Base-by-base conservation (phyloP, 768 basidiomycete genomes). In the Mycena pura region DNA sequence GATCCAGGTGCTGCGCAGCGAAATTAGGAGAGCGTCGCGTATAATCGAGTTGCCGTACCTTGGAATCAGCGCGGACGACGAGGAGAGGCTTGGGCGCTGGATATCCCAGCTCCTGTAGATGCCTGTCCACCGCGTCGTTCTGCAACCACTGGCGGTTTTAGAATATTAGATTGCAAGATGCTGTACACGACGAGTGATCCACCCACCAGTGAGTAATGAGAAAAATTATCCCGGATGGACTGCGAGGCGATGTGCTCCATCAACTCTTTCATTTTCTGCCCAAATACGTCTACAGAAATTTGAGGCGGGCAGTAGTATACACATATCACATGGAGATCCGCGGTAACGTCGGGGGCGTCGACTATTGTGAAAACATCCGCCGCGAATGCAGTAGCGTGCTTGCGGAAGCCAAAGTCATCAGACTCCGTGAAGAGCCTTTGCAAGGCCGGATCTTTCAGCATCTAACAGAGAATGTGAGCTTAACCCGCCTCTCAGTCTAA, bases 391-490 rank as follows among this genome's bases (percentile, higher is more conserved):
- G 41, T 60, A 21, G 58, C 41, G 36, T 28, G 15, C 28, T 52
- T 25, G 58, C 49, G 58, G 43, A 60, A 60, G 49, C 50, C 58
- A 21, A 60, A 60, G 50, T 60, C 44, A 47, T 60, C 58, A 36
- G 58, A 34, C 27, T 51, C 44, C n/a, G 49, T 22, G 50, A 60
- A 14, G n/a, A 60, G 58, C 27, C 45, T 52, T 22, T 60, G 41
- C 32, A 60, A 34, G 14, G 58, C 43, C n/a, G 58, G 41, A 28
- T 60, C 58, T 60, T 52, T 52, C 25, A 60, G 49, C 49, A 60
- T 36, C 58, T 60, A 46, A 46, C 36, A 57, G 52, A 51, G 17
- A 49, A 34, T 28, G 48, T 50, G 22, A 43, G 27, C 19, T 48
- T 11, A 47, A 47, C 27, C 39, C 25, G 51, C 39, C 22, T 59